A percentile compares a stretch with the other conserved stretches of the same genome.
Evolutionary conservation across 2,329 filamentous ascomycete genomes (phyloP).

Genomic region (Leptodontidium sp.): DNA sequence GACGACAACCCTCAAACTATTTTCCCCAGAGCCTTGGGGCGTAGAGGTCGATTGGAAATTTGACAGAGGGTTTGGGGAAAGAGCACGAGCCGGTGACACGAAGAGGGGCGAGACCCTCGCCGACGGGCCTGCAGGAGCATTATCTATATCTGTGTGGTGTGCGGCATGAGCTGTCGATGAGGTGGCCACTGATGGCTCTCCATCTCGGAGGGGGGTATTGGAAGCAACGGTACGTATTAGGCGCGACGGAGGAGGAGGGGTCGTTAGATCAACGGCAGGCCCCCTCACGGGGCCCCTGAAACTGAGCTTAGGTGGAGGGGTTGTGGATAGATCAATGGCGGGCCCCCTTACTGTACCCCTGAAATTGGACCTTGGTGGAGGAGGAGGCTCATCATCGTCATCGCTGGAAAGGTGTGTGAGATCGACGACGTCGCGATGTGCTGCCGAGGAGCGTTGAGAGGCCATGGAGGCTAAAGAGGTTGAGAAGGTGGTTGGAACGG

Average conservation of each 20-base stretch:
- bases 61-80: background rate
- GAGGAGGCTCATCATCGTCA: background rate
- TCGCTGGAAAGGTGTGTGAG: conserved; percentile 1
- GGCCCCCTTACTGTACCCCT: background rate
- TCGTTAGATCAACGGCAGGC: background rate
- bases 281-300: too few relatives aligned
- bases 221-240: background rate
- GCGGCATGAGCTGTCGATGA: background rate
- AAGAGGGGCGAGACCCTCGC: background rate
- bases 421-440: background rate
- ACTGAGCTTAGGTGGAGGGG: background rate
- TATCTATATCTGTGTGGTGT: background rate
- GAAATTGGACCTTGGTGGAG: background rate
- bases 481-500: background rate
- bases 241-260: background rate
- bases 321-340: background rate
- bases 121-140: background rate
- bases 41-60: background rate
- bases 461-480: background rate
- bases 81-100: background rate
- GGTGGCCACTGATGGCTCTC: background rate
- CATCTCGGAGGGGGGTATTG: background rate
- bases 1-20: too few relatives aligned
- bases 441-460: background rate
- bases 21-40: too few relatives aligned